Conservation (phyloP, 1,284 basidiomycete species). For the Pyrrhoderma lamaoense region DNA sequence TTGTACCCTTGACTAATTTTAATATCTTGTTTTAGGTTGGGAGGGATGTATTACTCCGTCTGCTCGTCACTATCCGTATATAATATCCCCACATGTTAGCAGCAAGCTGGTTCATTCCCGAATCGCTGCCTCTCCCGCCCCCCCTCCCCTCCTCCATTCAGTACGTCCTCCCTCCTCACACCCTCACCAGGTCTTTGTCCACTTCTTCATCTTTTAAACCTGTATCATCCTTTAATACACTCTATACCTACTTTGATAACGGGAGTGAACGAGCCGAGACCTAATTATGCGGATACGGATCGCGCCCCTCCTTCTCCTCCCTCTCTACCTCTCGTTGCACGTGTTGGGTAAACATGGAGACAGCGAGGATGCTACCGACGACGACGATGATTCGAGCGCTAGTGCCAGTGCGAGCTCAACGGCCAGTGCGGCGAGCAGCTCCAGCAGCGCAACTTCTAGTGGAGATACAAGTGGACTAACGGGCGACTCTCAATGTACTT, state of each 20-base stretch:
- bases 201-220: background rate
- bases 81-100: no score
- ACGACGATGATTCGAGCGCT: slow-evolving; percentile 3
- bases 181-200: background rate
- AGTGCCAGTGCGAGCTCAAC: background rate
- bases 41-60: no score
- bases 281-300: background rate
- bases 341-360: slow-evolving; percentile 2
- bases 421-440: slow-evolving; percentile 2
- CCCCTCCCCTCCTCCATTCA: background rate
- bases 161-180: background rate
- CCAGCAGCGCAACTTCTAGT: slow-evolving; percentile 4
- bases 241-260: no score
- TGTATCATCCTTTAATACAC: no score
- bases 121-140: background rate
- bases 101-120: background rate
- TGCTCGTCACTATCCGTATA: no score
- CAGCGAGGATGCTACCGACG: slow-evolving; percentile 1
- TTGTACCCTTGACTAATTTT: no score
- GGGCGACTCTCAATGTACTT: slow-evolving; percentile 23
- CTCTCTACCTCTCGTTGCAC: background rate
- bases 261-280: no score
- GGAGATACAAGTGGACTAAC: slow-evolving; percentile 22
- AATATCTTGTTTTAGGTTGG: no score
- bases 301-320: slow-evolving; percentile 9